Percentiles rank a stretch among this genome's conserved stretches.
These are phyloP conservation scores for Tephrocybe sp. DNA, from an alignment of 768 basidiomycete genomes.

Conservation along the genomic window DNA sequence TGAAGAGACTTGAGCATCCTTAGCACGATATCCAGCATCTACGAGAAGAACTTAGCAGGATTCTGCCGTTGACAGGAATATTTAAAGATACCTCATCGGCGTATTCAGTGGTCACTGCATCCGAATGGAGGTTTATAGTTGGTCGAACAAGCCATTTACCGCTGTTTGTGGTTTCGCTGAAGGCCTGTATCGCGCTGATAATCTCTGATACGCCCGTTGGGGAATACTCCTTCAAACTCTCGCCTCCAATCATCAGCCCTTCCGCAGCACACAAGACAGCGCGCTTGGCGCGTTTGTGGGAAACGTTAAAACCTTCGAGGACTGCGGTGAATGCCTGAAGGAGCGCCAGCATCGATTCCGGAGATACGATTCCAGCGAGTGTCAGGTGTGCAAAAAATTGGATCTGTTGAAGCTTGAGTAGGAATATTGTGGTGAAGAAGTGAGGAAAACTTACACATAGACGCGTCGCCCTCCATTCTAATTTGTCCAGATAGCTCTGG, in stretches of 20 bases:
- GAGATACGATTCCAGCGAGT: constrained; percentile 68
- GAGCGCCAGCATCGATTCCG: constrained; percentile 76
- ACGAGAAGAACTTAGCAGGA: constrained; percentile 7
- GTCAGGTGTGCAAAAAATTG: constrained; percentile 92
- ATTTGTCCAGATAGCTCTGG: constrained; percentile 81
- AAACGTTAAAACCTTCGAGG: constrained; percentile 86
- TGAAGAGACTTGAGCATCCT: constrained; percentile 61
- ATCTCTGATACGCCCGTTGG: constrained; percentile 62
- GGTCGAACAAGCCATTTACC: constrained; percentile 70
- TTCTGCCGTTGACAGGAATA: neutral
- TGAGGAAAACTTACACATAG: constrained; percentile 63
- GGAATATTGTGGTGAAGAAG: neutral
- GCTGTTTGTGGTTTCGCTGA: constrained; percentile 57
- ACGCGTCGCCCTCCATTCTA: constrained; percentile 88
- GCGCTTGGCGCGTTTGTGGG: constrained; percentile 77
- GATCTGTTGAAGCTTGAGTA: constrained; percentile 48
- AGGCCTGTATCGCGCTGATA: constrained; percentile 68
- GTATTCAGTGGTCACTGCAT: constrained; percentile 40
- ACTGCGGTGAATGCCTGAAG: constrained; percentile 84
- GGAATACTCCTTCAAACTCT: constrained; percentile 58
- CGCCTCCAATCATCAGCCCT: constrained; percentile 75
- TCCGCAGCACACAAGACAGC: constrained; percentile 82
- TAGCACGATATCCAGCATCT: constrained; percentile 79
- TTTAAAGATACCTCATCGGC: constrained; percentile 57
- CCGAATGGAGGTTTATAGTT: constrained; percentile 47